A percentile compares a stretch with the other conserved stretches of the same genome.
These are phyloP conservation scores for Pontederia crassipes DNA, from an alignment of 176 grass and related monocot genomes.

Conservation along the genomic window DNA sequence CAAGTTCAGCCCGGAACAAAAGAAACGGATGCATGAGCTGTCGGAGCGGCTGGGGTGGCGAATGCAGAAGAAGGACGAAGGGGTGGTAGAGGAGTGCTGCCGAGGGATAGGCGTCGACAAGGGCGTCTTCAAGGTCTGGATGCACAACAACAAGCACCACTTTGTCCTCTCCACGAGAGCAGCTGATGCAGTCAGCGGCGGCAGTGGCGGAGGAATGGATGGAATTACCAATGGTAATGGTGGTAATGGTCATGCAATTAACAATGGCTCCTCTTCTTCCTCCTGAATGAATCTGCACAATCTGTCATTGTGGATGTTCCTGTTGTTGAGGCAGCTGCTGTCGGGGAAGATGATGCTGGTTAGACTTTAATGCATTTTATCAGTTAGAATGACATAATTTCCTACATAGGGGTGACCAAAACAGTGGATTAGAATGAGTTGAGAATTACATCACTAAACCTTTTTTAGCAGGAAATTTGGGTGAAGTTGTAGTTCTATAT, in stretches of 20 bases:
- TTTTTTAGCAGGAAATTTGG: too few relatives aligned
- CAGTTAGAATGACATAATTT: too few relatives aligned
- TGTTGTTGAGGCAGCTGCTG: too few relatives aligned
- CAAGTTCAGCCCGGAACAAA: conserved; percentile 88
- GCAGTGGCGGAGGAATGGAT: not conserved
- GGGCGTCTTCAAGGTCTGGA: conserved; percentile 99
- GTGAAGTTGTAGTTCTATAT: too few relatives aligned
- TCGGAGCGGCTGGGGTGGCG: conserved; percentile 89
- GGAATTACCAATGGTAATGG: not conserved
- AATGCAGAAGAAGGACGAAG: conserved; percentile 89
- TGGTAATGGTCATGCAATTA: not conserved
- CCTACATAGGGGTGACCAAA: too few relatives aligned
- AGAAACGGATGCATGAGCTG: conserved; percentile 93
- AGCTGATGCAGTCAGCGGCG: not conserved
- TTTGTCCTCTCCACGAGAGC: conserved; percentile 40
- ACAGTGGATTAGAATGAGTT: too few relatives aligned
- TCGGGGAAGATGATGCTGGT: too few relatives aligned
- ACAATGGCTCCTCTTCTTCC: too few relatives aligned
- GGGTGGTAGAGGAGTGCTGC: conserved; percentile 75
- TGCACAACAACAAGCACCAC: conserved; percentile 99
- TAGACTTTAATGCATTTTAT: too few relatives aligned
- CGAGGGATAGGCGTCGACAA: conserved; percentile 81
- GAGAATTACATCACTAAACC: too few relatives aligned
- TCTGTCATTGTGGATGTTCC: too few relatives aligned
- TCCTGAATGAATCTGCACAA: too few relatives aligned